Evolutionary conservation across 1,139 yeast genomes (phyloP).

Genomic region (Yamadazyma triangularis): DNA sequence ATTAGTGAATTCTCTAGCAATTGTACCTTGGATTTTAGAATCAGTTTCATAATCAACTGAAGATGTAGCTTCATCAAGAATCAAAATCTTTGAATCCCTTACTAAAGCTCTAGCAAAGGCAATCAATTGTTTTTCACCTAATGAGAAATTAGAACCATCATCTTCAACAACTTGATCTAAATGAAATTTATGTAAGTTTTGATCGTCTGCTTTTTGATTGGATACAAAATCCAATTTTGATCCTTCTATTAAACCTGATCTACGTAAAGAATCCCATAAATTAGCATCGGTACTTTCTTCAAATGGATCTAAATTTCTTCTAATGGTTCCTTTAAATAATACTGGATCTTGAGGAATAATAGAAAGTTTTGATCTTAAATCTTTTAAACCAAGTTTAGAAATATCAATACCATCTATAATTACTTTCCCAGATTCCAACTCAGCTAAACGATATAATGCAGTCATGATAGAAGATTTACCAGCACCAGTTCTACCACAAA

Average conservation of each 20-base stretch:
- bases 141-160: conserved; percentile 50
- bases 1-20: conserved; percentile 9
- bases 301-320: conserved; percentile 74
- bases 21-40: conserved; percentile 43
- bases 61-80: conserved; percentile 55
- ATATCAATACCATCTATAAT: conserved; percentile 58
- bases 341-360: conserved; percentile 96
- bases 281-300: conserved; percentile 25
- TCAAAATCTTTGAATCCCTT: conserved; percentile 44
- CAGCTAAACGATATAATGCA: conserved; percentile 61
- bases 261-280: conserved; percentile 32
- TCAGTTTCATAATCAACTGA: conserved; percentile 57
- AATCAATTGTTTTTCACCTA: conserved; percentile 52
- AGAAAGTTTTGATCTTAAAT: conserved; percentile 70
- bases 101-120: conserved; percentile 53
- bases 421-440: conserved; percentile 49
- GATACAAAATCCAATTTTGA: conserved; percentile 14
- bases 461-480: conserved; percentile 73
- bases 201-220: conserved; percentile 26
- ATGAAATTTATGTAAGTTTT: conserved; percentile 40
- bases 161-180: conserved; percentile 50
- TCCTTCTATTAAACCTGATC: conserved; percentile 26
- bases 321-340: conserved; percentile 74
- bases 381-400: conserved; percentile 64
- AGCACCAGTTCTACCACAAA: conserved; percentile 81